These are phyloP conservation scores for Pseudogymnoascus pannorum DNA, from an alignment of 2,329 filamentous ascomycete species.

Conservation along the genomic window DNA sequence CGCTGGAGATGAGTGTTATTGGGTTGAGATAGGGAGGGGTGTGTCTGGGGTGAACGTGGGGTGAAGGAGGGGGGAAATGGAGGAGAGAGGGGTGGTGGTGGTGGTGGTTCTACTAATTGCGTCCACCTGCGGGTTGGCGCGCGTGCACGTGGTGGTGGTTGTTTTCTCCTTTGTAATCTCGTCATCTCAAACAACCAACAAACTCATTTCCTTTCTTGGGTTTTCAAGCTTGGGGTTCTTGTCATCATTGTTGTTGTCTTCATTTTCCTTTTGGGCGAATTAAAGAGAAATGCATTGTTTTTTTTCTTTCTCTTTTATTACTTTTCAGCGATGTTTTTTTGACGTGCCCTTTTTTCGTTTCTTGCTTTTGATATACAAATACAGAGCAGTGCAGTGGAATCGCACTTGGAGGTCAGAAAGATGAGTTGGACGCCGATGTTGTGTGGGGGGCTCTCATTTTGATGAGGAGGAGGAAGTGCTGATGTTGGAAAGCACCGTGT, in stretches of 20 bases:
- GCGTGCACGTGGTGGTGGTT: not conserved
- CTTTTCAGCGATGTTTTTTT: not conserved
- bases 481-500: not conserved
- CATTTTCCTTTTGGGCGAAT: not conserved
- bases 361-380: too few relatives aligned
- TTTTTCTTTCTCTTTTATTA: too few relatives aligned
- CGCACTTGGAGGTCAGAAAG: too few relatives aligned
- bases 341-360: not conserved
- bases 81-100: not conserved
- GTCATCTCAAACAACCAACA: not conserved
- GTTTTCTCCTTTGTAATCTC: not conserved
- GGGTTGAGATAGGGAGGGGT: slow-evolving; percentile 58
- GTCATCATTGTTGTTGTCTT: not conserved
- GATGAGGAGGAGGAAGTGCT: not conserved
- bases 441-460: too few relatives aligned
- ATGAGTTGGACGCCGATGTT: too few relatives aligned
- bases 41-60: too few relatives aligned
- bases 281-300: not conserved
- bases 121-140: not conserved
- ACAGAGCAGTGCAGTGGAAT: too few relatives aligned
- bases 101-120: not conserved
- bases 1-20: slow-evolving; percentile 94
- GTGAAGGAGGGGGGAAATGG: too few relatives aligned
- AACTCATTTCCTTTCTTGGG: not conserved
- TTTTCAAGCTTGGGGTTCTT: not conserved